Base-by-base conservation (phyloP, 805 yeast species). In the Blastobotrys muscicola region DNA sequence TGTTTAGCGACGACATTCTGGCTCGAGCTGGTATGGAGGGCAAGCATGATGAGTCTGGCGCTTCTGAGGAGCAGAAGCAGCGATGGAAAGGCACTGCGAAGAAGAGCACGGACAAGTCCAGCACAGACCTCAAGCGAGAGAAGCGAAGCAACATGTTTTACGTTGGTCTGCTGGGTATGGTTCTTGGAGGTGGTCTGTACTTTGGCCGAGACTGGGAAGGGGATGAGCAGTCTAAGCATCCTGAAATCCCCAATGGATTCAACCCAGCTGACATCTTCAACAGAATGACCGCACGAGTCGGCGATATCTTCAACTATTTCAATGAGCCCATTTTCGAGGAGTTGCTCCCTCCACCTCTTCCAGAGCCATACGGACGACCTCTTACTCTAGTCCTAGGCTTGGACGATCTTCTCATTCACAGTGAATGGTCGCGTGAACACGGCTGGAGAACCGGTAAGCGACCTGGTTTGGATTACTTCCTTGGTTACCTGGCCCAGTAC, bases 401-500 rank as follows among this genome's bases (percentile, higher is more conserved):
- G 57, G 98, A 92, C 56, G 98, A 92, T 58, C 68, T 92, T 47
- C 73, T 92, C 59, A 77, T 90, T 45, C 96, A 92, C 62, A 80
- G 94, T 33, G 85, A 82, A 50, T 92, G 98, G 98, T 76, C 85
- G 45, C 77, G 85, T 53, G 78, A 85, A 64, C 73, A 78, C 60
- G 98, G 98, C 43, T 92, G 99, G 99, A 81, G 92, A 68, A 90
- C 97, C 11, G 97, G 95, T 29, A 92, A 92, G 72, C 85, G 99
- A 70, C 97, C 98, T 30, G 99, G 98, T 50, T 80, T 86, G 48
- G 98, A 94, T 65, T 92, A 92, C 70, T 92, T 92, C 68, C 69
- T 92, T 60, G 95, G 94, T 26, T 92, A 92, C 66, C 70, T 92
- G 55, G 84, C 96, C 6, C 95, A 85, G 67, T 90, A 87, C 70